Conservation (phyloP, 305 asterid species). For the Andrographis paniculata region DNA sequence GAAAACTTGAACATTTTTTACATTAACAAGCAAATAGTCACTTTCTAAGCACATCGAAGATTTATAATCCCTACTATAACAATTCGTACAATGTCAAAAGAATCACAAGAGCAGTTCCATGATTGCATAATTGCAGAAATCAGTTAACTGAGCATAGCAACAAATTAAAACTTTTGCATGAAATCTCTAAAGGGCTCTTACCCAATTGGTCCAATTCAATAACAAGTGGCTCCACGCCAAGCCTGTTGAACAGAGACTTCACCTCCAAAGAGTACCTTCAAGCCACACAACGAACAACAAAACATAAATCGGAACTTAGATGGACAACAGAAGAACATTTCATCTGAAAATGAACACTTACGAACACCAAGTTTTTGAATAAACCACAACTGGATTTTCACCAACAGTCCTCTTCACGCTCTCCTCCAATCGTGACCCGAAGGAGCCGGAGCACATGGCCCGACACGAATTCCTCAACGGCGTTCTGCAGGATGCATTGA, state of each 20-base stretch:
- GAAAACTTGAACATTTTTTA: too few species aligned
- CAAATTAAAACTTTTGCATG: not conserved
- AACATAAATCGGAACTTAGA: not conserved
- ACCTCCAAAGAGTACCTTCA: slow-evolving; percentile 71
- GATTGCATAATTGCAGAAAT: too few species aligned
- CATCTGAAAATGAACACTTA: slow-evolving; percentile 29
- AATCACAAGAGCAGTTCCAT: too few species aligned
- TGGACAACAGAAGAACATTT: too few species aligned
- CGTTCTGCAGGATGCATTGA: slow-evolving; percentile 15
- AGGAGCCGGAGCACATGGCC: slow-evolving; percentile 40
- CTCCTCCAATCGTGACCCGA: slow-evolving; percentile 55
- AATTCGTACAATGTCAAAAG: too few species aligned
- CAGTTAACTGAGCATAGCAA: not conserved
- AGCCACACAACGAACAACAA: slow-evolving; percentile 10
- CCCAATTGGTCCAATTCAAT: slow-evolving; percentile 82
- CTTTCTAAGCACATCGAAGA: too few species aligned
- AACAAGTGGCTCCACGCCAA: slow-evolving; percentile 75
- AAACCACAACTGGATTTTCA: slow-evolving; percentile 72
- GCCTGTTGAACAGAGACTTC: slow-evolving; percentile 59
- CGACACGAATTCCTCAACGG: slow-evolving; percentile 14
- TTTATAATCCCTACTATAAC: too few species aligned
- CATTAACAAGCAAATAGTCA: too few species aligned
- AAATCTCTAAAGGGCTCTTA: too few species aligned
- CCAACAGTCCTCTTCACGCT: slow-evolving; percentile 42
- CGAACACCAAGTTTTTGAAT: slow-evolving; percentile 90